phyloP scores from a whole-genome alignment of 2,329 filamentous ascomycete genomes.

The Aulographum hederae region DNA sequence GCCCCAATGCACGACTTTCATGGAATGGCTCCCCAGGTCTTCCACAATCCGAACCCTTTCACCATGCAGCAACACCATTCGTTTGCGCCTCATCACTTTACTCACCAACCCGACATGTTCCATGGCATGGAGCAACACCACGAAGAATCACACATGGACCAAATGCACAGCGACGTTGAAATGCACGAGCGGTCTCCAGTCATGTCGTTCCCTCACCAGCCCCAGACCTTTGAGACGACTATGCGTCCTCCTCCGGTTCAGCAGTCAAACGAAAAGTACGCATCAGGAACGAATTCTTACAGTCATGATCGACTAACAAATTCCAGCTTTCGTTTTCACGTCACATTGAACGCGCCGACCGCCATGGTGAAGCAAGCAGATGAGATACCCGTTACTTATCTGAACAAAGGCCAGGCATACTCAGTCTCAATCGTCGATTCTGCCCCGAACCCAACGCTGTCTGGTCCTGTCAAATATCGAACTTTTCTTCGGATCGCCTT shows the following conservation, averaged over 20 bases:
- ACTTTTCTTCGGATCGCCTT: constrained; percentile 93
- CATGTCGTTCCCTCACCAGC: constrained; percentile 34
- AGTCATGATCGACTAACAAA: constrained; percentile 10
- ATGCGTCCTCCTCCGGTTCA: constrained; percentile 16
- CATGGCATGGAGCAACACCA: constrained; percentile 53
- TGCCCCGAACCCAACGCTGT: constrained; percentile 37
- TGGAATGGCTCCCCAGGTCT: constrained; percentile 21
- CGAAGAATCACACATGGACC: constrained; percentile 48
- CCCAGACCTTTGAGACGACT: constrained; percentile 35
- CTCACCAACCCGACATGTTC: constrained; percentile 64
- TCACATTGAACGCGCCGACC: constrained; percentile 80
- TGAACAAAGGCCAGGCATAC: constrained; percentile 96
- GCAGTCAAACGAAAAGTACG: constrained; percentile 28
- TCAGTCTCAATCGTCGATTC: constrained; percentile 72
- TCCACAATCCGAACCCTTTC: constrained; percentile 56
- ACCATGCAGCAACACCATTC: constrained; percentile 21
- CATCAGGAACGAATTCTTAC: constrained; percentile 6
- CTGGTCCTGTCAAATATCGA: constrained; percentile 53
- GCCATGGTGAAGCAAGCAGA: constrained; percentile 85
- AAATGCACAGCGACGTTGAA: constrained; percentile 33
- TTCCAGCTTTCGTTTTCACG: constrained; percentile 64
- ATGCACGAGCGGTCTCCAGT: constrained; percentile 45
- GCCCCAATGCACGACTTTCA: constrained; percentile 55
- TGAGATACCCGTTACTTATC: constrained; percentile 91
- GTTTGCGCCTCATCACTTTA: constrained; percentile 63